Base-by-base conservation (phyloP, 257 asterid genomes). In the Lycium ferocissimum region DNA sequence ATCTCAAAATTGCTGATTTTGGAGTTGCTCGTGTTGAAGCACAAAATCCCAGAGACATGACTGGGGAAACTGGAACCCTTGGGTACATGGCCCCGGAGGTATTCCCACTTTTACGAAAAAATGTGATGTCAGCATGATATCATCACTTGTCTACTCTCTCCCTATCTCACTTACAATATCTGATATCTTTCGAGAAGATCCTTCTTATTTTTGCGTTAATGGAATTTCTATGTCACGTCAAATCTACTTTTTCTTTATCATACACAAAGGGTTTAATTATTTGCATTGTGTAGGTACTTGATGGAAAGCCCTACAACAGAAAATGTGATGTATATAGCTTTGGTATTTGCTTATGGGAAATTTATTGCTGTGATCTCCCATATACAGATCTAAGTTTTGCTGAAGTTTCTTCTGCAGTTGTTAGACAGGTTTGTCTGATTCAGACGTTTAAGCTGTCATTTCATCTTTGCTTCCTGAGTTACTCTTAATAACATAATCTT, bases 31-130 rank as follows among this genome's bases (percentile, higher is more conserved):
- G 99, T 63, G 98, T 95, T 58, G 99, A 95, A 86, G 99, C 99
- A 37, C 97, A 92, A 82, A 95, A 95, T 83, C 99, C 99, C 0
- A 88, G 87, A 90, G 99, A 95, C 87, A 95, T 95, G 99, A 95
- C 99, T 1, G 99, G 99, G 82, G 99, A 95, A 91, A 95, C 99
- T 0, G 99, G 99, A 85, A 95, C 99, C 9, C 98, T 95, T n/a
- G 97, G 98, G 87, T 95, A 95, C 89, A 95, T 95, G 99, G 99
- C 99, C 14, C 99, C 99, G 1, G 98, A 95, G 98, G 98, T 95
- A 92, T 80, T 59, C 69, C 14, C n/a, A 7, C 70, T 12, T 49
- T 67, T 33, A 26, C 22, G 17, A 8, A 17, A 18, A 26, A 26
- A 26, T 26, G 33, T 26, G 33, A 11, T 67, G 3, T 67, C 75